These are phyloP conservation scores for Colletotrichum sp. DNA, from an alignment of 2,329 filamentous ascomycete species.

Conservation along the genomic window DNA sequence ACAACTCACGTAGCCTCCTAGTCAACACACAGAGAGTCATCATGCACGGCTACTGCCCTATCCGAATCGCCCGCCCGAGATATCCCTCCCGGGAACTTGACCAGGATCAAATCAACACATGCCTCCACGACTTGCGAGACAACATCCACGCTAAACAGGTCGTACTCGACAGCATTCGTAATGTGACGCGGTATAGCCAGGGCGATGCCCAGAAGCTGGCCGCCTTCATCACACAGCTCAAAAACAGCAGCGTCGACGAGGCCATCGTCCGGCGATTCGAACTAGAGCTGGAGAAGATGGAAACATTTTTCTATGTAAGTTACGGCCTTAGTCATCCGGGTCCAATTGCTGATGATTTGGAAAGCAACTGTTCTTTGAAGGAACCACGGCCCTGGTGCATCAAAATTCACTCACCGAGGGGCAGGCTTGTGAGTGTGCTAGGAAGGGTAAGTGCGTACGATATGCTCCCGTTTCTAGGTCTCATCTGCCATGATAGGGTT, in stretches of 20 bases:
- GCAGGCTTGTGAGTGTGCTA: background rate
- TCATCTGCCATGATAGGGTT: background rate
- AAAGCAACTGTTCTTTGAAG: background rate
- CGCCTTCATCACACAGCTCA: background rate
- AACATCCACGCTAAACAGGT: background rate
- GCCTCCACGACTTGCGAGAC: background rate
- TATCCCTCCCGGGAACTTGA: background rate
- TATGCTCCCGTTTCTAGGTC: background rate
- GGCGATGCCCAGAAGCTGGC: background rate
- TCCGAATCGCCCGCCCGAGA: background rate
- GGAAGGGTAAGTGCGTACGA: background rate
- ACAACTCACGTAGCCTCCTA: background rate
- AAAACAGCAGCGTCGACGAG: background rate
- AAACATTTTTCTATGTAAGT: background rate
- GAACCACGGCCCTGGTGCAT: background rate
- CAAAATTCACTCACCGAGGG: background rate
- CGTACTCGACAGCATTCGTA: background rate
- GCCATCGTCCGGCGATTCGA: background rate
- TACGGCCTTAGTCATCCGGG: background rate
- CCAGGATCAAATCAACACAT: background rate
- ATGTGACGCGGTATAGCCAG: background rate
- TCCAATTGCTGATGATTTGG: background rate
- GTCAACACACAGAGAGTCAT: background rate
- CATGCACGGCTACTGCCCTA: background rate
- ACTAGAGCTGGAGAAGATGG: background rate